These are phyloP conservation scores for Coelastrella sp. DNA, from an alignment of 139 green algal genomes.

Conservation along the genomic window DNA sequence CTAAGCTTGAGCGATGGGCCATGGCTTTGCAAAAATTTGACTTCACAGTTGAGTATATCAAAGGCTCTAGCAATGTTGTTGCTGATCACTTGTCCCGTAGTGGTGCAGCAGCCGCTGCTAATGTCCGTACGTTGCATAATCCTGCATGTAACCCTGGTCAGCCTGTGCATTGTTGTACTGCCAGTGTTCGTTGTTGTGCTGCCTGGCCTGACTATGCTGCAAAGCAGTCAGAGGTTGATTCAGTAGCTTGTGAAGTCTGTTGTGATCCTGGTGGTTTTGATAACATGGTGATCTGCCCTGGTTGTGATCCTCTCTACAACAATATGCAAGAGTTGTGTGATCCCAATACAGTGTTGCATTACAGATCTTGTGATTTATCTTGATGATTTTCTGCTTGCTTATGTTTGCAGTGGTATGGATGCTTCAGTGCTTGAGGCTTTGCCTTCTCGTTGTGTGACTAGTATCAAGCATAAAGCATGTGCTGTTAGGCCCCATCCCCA, in stretches of 20 bases:
- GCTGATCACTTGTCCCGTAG: constrained; percentile 42
- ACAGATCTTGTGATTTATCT: neutral
- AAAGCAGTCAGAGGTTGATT: constrained; percentile 15
- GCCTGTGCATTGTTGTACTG: too few species aligned
- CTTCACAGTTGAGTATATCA: constrained; percentile 39
- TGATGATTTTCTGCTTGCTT: constrained; percentile 5
- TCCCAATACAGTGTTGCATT: neutral
- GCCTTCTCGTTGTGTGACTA: neutral
- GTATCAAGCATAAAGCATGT: neutral
- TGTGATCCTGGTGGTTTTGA: constrained; percentile 10
- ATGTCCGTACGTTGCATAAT: neutral
- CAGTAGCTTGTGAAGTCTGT: neutral
- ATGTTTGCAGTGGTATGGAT: neutral
- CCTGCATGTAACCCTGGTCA: neutral
- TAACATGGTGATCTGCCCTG: constrained; percentile 42
- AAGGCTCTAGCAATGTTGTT: constrained; percentile 40
- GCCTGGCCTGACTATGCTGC: constrained; percentile 17
- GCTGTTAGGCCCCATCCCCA: neutral
- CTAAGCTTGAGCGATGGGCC: neutral
- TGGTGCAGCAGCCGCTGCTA: neutral
- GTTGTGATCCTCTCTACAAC: constrained; percentile 28
- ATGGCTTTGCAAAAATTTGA: constrained; percentile 39
- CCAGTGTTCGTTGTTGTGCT: neutral
- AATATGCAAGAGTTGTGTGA: constrained; percentile 34
- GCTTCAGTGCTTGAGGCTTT: neutral